Evolutionary conservation across 371 early-diverging fungal genomes (phyloP), one percentile per base, ranked within the genome.

Genomic region (Entomophthora muscae): DNA sequence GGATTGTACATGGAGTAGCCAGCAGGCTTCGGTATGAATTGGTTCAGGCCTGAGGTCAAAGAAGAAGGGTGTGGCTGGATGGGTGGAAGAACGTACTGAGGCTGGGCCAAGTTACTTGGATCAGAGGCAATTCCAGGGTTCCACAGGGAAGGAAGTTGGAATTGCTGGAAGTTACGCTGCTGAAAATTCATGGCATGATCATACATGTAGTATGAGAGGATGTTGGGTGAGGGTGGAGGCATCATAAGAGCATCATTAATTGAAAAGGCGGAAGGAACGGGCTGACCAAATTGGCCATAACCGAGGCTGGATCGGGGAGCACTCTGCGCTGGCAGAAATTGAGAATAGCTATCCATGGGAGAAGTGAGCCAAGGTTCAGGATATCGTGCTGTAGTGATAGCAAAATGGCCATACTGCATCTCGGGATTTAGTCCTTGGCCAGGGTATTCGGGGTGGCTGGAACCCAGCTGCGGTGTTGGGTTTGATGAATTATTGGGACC

Each of bases 191-290:
- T n/a, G 17, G 22, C 32, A 31, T 63, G 53, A 55, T 63, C 63
- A 52, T 51, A 52, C 30, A 69, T 67, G 63, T 73, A 73, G 59
- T 73, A 73, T 42, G 73, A 73, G 1, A 75, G 65, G 23, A 73
- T 71, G 27, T 70, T 73, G 0, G 76, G 76, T 22, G 74, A 72
- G 22, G 76, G 73, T 17, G 76, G 76, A 53, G 76, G 74, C 23
- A 72, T 53, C 71, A 75, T 73, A 31, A 72, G 23, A n/a, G 63
- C 63, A n/a, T 63, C 52, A 52, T 63, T 53, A 30, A 27, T 31
- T 26, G 29, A 10, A 30, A 57, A 57, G 13, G 28, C 57, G 17
- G 24, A 21, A 17, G 30, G 61, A 26, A 55, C 56, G 22, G 56
- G 56, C 22, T 55, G 22, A 55, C 12, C 28, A 42, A 42, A 42